These are phyloP conservation scores for Yamadazyma sp. DNA, from an alignment of 805 yeast species.

Conservation along the genomic window DNA sequence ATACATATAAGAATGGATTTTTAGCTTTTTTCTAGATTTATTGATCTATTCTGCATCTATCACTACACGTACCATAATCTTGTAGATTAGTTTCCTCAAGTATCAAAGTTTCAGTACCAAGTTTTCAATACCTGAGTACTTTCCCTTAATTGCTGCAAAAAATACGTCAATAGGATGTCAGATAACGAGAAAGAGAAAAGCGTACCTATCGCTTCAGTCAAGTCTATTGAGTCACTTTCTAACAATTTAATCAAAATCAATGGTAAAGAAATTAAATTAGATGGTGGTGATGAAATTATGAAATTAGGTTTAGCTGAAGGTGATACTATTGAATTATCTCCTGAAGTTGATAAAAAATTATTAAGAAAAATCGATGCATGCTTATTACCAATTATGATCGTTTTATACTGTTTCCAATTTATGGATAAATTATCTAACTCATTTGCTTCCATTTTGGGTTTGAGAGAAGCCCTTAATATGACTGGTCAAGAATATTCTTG, in stretches of 20 bases:
- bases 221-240: slow-evolving; percentile 2
- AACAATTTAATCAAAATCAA: slow-evolving; percentile 5
- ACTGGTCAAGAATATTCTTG: slow-evolving; percentile 33
- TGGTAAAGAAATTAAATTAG: slow-evolving; percentile 10
- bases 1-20: too few species aligned
- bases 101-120: too few species aligned
- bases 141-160: too few species aligned
- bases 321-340: slow-evolving; percentile 14
- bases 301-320: slow-evolving; percentile 24
- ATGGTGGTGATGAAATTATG: slow-evolving; percentile 41
- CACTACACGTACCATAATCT: too few species aligned
- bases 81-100: too few species aligned
- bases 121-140: too few species aligned
- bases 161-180: too few species aligned
- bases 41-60: too few species aligned
- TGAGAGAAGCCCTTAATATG: slow-evolving; percentile 35
- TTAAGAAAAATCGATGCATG: slow-evolving; percentile 21
- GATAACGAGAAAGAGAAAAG: too few species aligned
- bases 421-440: slow-evolving; percentile 39
- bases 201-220: slow-evolving; percentile 2
- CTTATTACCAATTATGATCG: slow-evolving; percentile 25
- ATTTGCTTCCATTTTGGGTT: slow-evolving; percentile 38
- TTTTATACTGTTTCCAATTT: slow-evolving; percentile 26
- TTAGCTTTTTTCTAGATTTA: too few species aligned
- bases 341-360: slow-evolving; percentile 15